Conservation (phyloP, 257 asterid species). For the Phtheirospermum japonicum region DNA sequence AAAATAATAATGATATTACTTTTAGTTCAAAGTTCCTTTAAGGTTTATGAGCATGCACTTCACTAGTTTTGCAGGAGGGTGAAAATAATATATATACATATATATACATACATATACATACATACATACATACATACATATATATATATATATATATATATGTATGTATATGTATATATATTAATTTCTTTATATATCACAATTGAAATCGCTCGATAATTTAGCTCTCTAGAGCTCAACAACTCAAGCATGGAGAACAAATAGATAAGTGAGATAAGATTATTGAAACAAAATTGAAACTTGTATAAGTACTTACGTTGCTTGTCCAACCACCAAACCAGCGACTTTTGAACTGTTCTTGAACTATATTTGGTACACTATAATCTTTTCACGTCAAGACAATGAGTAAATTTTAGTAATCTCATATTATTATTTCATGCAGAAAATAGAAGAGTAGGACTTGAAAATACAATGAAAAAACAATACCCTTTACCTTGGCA, state of each 20-base stretch:
- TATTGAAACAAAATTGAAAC: constrained; percentile 17
- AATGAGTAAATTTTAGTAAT: constrained; percentile 16
- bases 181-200: neutral
- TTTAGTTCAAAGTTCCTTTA: neutral
- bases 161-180: too few relatives aligned
- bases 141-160: too few relatives aligned
- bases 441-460: constrained; percentile 22
- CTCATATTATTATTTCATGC: constrained; percentile 15
- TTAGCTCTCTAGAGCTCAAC: constrained; percentile 10
- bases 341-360: constrained; percentile 56
- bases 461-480: constrained; percentile 22
- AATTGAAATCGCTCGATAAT: neutral
- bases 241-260: constrained; percentile 10
- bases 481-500: constrained; percentile 43
- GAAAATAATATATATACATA: too few relatives aligned
- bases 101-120: too few relatives aligned
- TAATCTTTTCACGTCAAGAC: constrained; percentile 39
- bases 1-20: neutral
- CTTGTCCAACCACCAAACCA: constrained; percentile 84
- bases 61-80: neutral
- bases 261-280: constrained; percentile 7
- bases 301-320: constrained; percentile 42
- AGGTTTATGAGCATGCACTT: neutral
- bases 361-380: constrained; percentile 25
- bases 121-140: too few relatives aligned